These are phyloP conservation scores for Karstenula rhodostoma DNA, from an alignment of 2,329 filamentous ascomycete genomes.

Conservation along the genomic window DNA sequence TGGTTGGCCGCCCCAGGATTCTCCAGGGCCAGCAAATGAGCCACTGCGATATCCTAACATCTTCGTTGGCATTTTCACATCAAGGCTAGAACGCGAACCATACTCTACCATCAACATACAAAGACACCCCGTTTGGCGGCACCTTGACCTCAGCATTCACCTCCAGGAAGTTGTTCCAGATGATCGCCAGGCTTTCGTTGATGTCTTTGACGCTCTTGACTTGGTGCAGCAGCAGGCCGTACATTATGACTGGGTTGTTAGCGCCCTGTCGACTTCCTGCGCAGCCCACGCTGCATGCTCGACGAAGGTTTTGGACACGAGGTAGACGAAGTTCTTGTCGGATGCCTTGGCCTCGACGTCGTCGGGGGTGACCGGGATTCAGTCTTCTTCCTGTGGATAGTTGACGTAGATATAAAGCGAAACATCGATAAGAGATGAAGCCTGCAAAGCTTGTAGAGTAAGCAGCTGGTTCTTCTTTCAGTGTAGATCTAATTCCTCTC, in stretches of 20 bases:
- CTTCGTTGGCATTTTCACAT: conserved; percentile 26
- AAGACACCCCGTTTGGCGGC: conserved; percentile 60
- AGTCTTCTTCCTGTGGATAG: no score
- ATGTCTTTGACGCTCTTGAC: conserved; percentile 65
- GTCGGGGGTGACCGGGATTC: conserved; percentile 60
- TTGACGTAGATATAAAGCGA: no score
- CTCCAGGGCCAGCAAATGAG: conserved; percentile 64
- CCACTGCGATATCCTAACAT: conserved; percentile 60
- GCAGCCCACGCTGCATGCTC: conserved; percentile 59
- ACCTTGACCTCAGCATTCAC: conserved; percentile 57
- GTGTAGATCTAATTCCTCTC: conserved; percentile 56
- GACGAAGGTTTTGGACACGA: conserved; percentile 67
- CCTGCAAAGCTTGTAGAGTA: no score
- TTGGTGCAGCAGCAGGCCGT: conserved; percentile 60
- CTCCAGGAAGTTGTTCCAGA: conserved; percentile 71
- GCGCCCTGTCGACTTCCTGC: conserved; percentile 53
- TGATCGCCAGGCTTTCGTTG: conserved; percentile 74
- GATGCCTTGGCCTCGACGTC: conserved; percentile 50
- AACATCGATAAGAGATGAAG: no score
- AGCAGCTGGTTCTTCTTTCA: conserved; percentile 54
- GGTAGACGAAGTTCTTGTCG: conserved; percentile 36
- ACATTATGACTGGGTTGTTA: conserved; percentile 55
- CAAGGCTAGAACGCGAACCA: not conserved
- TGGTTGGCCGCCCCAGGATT: conserved; percentile 62
- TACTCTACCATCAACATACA: conserved; percentile 48